Evolutionary conservation across 371 early-diverging fungal genomes (phyloP).

Genomic region (Saksenaea vasiformis): DNA sequence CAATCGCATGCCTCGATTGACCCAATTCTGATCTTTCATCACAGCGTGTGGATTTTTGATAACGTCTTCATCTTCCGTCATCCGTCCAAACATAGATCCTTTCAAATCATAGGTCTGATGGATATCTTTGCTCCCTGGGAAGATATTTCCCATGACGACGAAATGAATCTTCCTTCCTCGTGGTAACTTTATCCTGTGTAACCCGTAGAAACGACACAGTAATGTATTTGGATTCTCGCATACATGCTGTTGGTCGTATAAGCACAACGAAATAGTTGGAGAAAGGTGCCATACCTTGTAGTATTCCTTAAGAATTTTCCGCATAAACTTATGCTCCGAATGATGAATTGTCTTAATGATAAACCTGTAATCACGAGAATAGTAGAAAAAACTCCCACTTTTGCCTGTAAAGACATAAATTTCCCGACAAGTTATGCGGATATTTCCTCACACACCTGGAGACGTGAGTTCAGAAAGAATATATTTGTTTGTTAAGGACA

Average conservation of each 20-base stretch:
- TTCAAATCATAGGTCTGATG: conserved; percentile 96
- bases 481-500: conserved; percentile 94
- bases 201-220: conserved; percentile 90
- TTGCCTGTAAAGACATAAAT: conserved; percentile 88
- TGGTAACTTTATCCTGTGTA: conserved; percentile 95
- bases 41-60: conserved; percentile 77
- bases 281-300: conserved; percentile 54
- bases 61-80: conserved; percentile 75
- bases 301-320: conserved; percentile 83
- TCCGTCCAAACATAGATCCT: conserved; percentile 90
- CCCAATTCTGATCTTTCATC: conserved; percentile 96
- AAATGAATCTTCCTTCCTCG: conserved; percentile 93
- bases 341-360: conserved; percentile 98
- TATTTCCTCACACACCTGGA: neutral
- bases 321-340: conserved; percentile 91
- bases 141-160: conserved; percentile 98
- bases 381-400: conserved; percentile 96
- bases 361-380: conserved; percentile 94
- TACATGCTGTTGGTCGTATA: conserved; percentile 64
- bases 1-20: conserved; percentile 67
- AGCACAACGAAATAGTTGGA: neutral
- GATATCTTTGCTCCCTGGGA: conserved; percentile 95
- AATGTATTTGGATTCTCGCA: conserved; percentile 91
- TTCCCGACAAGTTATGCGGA: too few relatives aligned
- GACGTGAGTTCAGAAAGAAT: conserved; percentile 85